Conservation (phyloP, 2,329 filamentous ascomycete genomes). For the Diatrype stigma region DNA sequence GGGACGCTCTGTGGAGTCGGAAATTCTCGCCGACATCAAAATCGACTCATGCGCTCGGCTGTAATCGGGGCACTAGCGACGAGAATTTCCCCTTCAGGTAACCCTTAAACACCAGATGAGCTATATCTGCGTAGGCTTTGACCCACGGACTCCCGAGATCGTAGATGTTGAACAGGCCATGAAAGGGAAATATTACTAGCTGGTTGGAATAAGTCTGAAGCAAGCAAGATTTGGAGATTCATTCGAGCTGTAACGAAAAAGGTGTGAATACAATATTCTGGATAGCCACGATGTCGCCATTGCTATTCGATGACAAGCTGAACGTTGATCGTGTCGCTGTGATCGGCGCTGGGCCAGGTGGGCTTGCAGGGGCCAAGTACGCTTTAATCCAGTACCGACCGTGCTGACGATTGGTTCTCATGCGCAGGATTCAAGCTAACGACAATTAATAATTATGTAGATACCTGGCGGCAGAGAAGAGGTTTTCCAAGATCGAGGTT, state of each 20-base stretch:
- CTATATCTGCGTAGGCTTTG: not conserved
- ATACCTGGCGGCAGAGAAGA: conserved; percentile 60
- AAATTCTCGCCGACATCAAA: not conserved
- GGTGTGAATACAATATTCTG: no score
- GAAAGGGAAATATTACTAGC: no score
- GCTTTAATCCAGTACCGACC: not conserved
- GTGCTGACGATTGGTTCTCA: not conserved
- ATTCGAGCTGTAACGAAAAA: no score
- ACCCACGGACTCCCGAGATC: not conserved
- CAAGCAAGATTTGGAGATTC: no score
- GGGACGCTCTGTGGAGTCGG: not conserved
- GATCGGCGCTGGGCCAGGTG: conserved; percentile 69
- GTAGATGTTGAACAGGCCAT: not conserved
- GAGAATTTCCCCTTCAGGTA: not conserved
- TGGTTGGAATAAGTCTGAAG: no score
- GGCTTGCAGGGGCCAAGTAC: conserved; percentile 54
- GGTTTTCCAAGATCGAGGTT: conserved; percentile 60
- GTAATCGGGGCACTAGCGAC: not conserved
- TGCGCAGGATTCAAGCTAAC: not conserved
- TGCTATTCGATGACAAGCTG: conserved; percentile 11
- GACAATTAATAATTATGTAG: conserved; percentile 37
- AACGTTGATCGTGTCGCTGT: conserved; percentile 54
- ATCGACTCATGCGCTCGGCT: not conserved
- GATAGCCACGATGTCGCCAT: conserved; percentile 14
- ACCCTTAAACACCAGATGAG: not conserved